Percentiles rank a stretch among this genome's conserved stretches.
These are phyloP conservation scores for Vanrija sp. DNA, from an alignment of 1,284 basidiomycete species.

Conservation along the genomic window DNA sequence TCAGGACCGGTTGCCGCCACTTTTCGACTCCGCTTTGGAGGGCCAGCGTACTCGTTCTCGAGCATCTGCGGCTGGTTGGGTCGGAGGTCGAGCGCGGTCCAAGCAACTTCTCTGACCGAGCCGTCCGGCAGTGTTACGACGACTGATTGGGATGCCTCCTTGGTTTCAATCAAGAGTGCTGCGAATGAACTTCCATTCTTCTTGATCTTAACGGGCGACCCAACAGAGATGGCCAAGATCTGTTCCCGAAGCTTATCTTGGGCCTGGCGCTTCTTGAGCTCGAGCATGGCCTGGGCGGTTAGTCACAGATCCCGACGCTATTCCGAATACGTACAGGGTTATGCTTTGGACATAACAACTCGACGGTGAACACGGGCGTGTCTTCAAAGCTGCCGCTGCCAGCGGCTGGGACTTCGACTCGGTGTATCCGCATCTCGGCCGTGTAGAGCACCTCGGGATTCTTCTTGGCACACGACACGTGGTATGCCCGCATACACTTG, in stretches of 20 bases:
- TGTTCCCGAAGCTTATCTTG: constrained; percentile 58
- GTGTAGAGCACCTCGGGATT: constrained; percentile 25
- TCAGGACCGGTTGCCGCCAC: background rate
- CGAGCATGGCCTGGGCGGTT: constrained; percentile 47
- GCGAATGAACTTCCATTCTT: constrained; percentile 73
- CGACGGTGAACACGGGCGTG: constrained; percentile 64
- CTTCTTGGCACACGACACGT: constrained; percentile 75
- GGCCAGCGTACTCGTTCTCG: constrained; percentile 19
- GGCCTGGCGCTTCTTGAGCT: constrained; percentile 62
- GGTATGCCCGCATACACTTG: constrained; percentile 88
- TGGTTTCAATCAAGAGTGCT: constrained; percentile 65
- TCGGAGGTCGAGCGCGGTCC: constrained; percentile 15
- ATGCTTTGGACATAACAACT: constrained; percentile 72
- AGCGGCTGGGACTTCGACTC: no score
- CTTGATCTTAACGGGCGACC: constrained; percentile 73
- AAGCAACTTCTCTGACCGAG: constrained; percentile 2
- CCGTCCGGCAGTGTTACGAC: constrained; percentile 53
- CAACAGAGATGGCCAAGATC: constrained; percentile 62
- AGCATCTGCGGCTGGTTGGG: constrained; percentile 7
- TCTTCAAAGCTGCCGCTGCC: background rate
- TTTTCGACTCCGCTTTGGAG: constrained; percentile 16
- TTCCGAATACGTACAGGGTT: constrained; percentile 57
- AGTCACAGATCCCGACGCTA: no score
- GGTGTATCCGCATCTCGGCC: constrained; percentile 10
- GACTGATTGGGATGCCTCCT: constrained; percentile 64